Evolutionary conservation across 495 filamentous ascomycete genomes (phyloP).

Genomic region (Aspergillus biplanus): DNA sequence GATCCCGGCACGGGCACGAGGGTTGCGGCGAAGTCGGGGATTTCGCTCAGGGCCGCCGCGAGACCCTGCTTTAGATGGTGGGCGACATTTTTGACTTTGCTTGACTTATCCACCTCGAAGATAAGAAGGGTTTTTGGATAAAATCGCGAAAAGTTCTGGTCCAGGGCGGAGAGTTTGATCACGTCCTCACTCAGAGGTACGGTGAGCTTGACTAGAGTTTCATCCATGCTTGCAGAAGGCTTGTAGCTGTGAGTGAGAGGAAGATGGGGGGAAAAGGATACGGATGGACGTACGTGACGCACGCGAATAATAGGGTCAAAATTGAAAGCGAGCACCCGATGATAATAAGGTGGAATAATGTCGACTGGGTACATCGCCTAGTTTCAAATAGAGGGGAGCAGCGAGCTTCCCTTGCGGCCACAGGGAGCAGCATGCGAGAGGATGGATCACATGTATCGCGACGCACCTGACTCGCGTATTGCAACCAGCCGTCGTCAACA

Average conservation of each 20-base stretch:
- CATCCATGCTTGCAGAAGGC: constrained; percentile 8
- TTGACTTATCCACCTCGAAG: constrained; percentile 4
- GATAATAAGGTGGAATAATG: neutral
- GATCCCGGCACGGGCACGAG: constrained; percentile 12
- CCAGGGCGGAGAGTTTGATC: constrained; percentile 18
- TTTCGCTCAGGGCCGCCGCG: constrained; percentile 13
- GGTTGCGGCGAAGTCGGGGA: constrained; percentile 16
- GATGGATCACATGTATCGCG: neutral
- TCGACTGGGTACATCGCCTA: neutral
- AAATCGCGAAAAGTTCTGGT: constrained; percentile 17
- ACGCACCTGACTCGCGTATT: constrained; percentile 8
- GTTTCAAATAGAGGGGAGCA: neutral
- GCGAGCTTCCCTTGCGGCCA: neutral
- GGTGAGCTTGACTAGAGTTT: constrained; percentile 18
- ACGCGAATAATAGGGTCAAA: neutral
- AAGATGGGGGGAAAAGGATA: neutral
- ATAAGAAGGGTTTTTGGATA: constrained; percentile 10
- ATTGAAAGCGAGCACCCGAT: neutral
- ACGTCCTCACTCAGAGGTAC: constrained; percentile 17
- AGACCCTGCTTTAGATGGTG: constrained; percentile 16
- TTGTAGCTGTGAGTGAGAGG: neutral
- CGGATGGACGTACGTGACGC: neutral
- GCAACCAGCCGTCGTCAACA: constrained; percentile 1
- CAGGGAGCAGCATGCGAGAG: neutral
- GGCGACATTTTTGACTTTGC: constrained; percentile 2